phyloP scores from a whole-genome alignment of 75 land plant species.

The Adiantum capillusveneris region DNA sequence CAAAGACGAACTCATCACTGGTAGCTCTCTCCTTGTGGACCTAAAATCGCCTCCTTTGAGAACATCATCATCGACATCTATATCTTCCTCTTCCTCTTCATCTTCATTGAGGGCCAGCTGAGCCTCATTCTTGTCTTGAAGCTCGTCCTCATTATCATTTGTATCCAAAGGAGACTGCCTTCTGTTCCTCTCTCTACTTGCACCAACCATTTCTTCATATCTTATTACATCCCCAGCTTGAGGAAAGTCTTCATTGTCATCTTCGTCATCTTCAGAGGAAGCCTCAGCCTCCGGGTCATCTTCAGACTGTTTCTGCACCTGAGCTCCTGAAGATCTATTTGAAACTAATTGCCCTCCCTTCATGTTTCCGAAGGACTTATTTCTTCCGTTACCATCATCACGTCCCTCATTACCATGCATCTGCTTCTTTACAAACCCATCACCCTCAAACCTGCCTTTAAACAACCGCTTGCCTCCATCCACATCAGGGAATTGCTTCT shows the following conservation, averaged over 20 bases:
- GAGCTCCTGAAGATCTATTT: background rate
- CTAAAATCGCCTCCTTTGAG: slow-evolving; percentile 7
- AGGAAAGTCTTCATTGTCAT: background rate
- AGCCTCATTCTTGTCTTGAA: background rate
- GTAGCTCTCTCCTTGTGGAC: slow-evolving; percentile 23
- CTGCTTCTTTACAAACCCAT: background rate
- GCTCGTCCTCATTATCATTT: background rate
- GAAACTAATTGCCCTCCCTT: background rate
- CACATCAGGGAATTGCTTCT: slow-evolving; percentile 2
- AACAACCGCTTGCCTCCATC: slow-evolving; percentile 1
- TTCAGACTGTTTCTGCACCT: background rate
- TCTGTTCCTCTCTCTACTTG: background rate
- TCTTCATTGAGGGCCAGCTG: background rate
- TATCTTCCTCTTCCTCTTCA: background rate
- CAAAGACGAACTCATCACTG: slow-evolving; percentile 37
- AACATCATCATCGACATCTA: background rate
- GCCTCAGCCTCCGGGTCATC: too few species aligned
- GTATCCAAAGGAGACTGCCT: background rate
- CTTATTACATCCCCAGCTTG: slow-evolving; percentile 7
- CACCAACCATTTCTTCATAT: background rate
- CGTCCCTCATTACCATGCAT: too few species aligned
- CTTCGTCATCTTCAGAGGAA: too few species aligned
- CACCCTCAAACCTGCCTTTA: background rate
- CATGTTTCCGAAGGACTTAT: background rate
- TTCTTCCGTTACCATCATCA: background rate